Evolutionary conservation across 1,139 yeast species (phyloP), one percentile per base, ranked within the genome.

Genomic region (Blastobotrys petasosporus): DNA sequence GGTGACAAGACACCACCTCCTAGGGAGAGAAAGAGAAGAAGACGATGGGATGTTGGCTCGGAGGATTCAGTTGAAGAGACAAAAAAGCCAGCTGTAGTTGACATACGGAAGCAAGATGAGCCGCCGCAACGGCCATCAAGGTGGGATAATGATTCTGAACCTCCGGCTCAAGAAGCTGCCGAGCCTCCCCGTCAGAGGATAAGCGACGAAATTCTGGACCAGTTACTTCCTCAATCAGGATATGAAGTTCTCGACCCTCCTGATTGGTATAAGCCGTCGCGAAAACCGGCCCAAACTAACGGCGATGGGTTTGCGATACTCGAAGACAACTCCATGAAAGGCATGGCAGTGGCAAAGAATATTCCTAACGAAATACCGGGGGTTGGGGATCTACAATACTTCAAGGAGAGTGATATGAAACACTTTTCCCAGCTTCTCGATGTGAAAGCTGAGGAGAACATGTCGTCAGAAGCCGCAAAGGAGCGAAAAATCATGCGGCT

Each of bases 351-450:
- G 46, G 48, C 56, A 42, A 50, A 56, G 43, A 42, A 55, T 32
- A 54, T 79, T 2, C 74, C 81, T 2, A 64, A 77, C 0, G 82
- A 80, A 33, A 70, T 82, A 3, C 83, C 88, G 0, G 90, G 83
- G 0, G 74, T 80, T 1, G 73, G 73, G 37, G 82, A 79, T 40
- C 62, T 87, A 10, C 80, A 79, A 55, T 80, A 71, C 59, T 82
- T 86, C 63, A 84, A 80, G 54, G 80, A 79, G 36, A 79, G 81
- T 44, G 97, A 90, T 61, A 69, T 75, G 63, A 78, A 79, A 58
- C 77, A 83, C 58, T 88, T 90, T 63, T 82, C 85, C 0, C 75
- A 77, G 50, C 71, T 85, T 13, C 65, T 82, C 5, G 68, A 69
- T 11, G 60, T 69, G 2, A 56, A 63, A 1, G 67, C 62, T 20